Evolutionary conservation across 108 stramenopile species (phyloP), one percentile per base, ranked within the genome.

Genomic region (Pseudonitzschia delicatissima): DNA sequence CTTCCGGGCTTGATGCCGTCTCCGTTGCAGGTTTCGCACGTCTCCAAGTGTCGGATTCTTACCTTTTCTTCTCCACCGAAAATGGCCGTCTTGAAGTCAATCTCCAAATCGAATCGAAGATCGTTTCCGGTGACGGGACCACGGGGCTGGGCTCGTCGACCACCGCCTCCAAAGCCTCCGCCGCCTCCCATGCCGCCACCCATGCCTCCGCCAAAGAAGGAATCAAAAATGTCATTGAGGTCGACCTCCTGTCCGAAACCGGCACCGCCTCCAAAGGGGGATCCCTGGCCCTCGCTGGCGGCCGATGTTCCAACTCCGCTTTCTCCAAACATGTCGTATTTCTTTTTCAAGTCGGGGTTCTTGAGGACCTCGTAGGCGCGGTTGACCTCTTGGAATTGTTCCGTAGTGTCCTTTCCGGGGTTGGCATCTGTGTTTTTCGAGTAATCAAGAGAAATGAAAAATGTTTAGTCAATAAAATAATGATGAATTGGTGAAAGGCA

Each of bases 1-100:
- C 68, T 73, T 8, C 95, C 95, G 9, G 95, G 95, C 80, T 96
- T 95, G 45, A 94, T 90, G 45, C 97, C 97, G 64, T 57, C 71
- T 42, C 97, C 97, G 23, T 15, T 57, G 69, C 97, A 97, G 20
- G 90, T 92, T 17, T 83, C 87, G 75, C 97, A 97, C 7, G 76
- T 86, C 66, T 97, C 97, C 70, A 93, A 71, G 69, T 97, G 97
- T 5, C 93, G 89, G 61, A 97, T 96, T 23, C 92, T 77, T 1
- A 97, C 95, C 84, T 92, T 93, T 78, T 97, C 95, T 67, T 96
- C 93, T 28, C 93, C 95, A 42, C 97, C 97, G 69, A 97, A 97
- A n/a, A 94, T 80, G 6, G 90, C 94, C 51, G 94, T 96, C 87
- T 93, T 94, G 76, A 97, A 97, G 75, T 94, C 90, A 57, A 97